phyloP scores from a whole-genome alignment of 2,329 filamentous ascomycete genomes.

The Pseudogymnoascus sp. region DNA sequence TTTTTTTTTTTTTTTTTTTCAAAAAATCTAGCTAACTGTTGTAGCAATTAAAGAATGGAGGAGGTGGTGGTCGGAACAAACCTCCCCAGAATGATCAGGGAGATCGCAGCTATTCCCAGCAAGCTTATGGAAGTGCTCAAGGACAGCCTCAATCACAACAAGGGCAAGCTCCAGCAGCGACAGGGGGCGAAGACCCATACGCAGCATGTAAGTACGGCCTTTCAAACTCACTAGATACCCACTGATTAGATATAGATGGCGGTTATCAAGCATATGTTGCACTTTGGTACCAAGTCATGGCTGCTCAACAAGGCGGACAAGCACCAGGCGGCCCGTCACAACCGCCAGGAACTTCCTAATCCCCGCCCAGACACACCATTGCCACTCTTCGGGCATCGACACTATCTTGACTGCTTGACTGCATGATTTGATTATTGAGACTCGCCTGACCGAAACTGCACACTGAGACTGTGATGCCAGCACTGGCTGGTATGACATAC shows the following conservation, averaged over 20 bases:
- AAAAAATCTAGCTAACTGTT: constrained; percentile 18
- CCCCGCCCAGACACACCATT: constrained; percentile 17
- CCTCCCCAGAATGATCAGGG: constrained; percentile 47
- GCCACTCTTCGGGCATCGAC: constrained; percentile 21
- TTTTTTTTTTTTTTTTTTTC: neutral
- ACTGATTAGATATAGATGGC: constrained; percentile 47
- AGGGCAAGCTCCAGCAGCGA: constrained; percentile 35
- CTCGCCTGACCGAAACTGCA: constrained; percentile 10
- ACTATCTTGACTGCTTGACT: constrained; percentile 26
- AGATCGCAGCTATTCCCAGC: constrained; percentile 46
- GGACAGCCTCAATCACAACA: constrained; percentile 38
- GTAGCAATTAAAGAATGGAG: constrained; percentile 46
- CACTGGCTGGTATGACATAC: constrained; percentile 16
- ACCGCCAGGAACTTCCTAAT: constrained; percentile 34
- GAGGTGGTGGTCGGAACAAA: constrained; percentile 38
- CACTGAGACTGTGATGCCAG: constrained; percentile 10
- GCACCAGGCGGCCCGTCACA: constrained; percentile 32
- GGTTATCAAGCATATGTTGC: constrained; percentile 75
- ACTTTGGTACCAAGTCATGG: constrained; percentile 70
- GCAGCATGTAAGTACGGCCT: constrained; percentile 55
- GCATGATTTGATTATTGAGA: constrained; percentile 26
- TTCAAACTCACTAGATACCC: constrained; percentile 21
- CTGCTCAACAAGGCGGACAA: constrained; percentile 39
- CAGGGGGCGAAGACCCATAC: constrained; percentile 59
- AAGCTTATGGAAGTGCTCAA: constrained; percentile 34